A percentile compares a stretch with the other conserved stretches of the same genome.
These are phyloP conservation scores for Cladosporium cucumerinum DNA, from an alignment of 2,329 filamentous ascomycete genomes.

Conservation along the genomic window DNA sequence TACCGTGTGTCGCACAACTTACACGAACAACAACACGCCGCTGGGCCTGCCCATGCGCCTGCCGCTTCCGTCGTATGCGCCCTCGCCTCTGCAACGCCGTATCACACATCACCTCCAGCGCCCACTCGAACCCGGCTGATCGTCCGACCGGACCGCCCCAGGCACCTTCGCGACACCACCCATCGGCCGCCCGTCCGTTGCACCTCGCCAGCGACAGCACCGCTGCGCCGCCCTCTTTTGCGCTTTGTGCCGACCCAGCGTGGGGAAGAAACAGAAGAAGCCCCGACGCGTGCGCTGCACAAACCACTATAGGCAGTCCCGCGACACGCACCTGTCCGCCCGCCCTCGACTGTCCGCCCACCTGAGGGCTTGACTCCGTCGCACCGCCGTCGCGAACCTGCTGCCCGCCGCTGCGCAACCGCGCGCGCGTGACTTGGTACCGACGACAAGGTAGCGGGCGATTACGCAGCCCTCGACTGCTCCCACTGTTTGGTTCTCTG, in stretches of 20 bases:
- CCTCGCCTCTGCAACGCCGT: constrained; percentile 34
- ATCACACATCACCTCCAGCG: constrained; percentile 29
- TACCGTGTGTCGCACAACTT: constrained; percentile 30
- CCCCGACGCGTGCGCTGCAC: constrained; percentile 6
- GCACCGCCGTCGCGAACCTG: constrained; percentile 13
- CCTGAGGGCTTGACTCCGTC: constrained; percentile 2
- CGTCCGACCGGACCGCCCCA: constrained; percentile 21
- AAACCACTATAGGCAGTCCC: constrained; percentile 12
- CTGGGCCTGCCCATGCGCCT: constrained; percentile 29
- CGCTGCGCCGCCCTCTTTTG: neutral
- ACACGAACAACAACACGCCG: constrained; percentile 19
- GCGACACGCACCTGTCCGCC: neutral
- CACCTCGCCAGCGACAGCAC: constrained; percentile 10
- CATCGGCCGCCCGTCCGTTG: constrained; percentile 23
- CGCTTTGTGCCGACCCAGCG: neutral
- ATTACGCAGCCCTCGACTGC: constrained; percentile 5
- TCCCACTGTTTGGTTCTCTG: constrained; percentile 11
- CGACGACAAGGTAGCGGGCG: constrained; percentile 11
- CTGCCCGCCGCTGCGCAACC: constrained; percentile 5
- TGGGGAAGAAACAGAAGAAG: neutral
- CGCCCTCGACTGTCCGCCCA: neutral
- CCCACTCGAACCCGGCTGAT: constrained; percentile 34
- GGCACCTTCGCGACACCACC: constrained; percentile 17
- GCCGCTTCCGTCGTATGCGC: constrained; percentile 22
- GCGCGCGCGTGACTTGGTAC: constrained; percentile 11